Evolutionary conservation across 2,329 filamentous ascomycete species (phyloP).

Genomic region (Colletotrichum sp.): DNA sequence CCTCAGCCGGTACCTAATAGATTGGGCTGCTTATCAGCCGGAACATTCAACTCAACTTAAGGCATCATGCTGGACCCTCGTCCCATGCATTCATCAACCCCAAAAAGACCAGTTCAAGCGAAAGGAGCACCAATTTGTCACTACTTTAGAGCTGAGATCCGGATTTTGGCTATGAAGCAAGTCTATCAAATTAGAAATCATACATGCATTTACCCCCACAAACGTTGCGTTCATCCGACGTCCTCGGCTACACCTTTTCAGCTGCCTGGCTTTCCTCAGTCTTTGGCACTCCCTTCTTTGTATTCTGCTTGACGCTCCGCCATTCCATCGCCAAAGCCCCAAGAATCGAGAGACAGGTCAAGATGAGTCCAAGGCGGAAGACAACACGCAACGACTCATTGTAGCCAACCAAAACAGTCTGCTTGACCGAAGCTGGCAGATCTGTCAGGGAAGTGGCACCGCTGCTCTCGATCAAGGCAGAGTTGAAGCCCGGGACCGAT

Average conservation of each 20-base stretch:
- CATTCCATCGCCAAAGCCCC: slow-evolving; percentile 61
- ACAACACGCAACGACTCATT: slow-evolving; percentile 58
- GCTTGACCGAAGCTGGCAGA: background rate
- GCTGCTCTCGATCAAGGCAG: slow-evolving; percentile 31
- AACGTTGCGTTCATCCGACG: background rate
- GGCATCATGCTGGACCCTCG: background rate
- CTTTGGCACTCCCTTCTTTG: background rate
- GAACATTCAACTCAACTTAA: background rate
- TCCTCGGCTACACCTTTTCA: background rate
- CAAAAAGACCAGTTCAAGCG: background rate
- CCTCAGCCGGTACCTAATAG: background rate
- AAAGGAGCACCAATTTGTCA: background rate
- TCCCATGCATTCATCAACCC: background rate
- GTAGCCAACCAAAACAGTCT: slow-evolving; percentile 46
- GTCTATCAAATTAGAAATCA: background rate
- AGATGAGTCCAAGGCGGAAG: slow-evolving; percentile 59
- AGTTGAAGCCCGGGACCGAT: slow-evolving; percentile 37
- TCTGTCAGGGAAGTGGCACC: slow-evolving; percentile 36
- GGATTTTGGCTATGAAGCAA: background rate
- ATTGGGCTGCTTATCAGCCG: background rate
- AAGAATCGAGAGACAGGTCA: slow-evolving; percentile 52
- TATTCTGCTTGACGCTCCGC: slow-evolving; percentile 35
- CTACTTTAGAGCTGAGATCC: background rate
- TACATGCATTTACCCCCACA: background rate
- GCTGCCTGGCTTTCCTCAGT: background rate